Percentiles rank a stretch among this genome's conserved stretches.
phyloP scores from a whole-genome alignment of 2,329 filamentous ascomycete species.

The Fusarium luffae region DNA sequence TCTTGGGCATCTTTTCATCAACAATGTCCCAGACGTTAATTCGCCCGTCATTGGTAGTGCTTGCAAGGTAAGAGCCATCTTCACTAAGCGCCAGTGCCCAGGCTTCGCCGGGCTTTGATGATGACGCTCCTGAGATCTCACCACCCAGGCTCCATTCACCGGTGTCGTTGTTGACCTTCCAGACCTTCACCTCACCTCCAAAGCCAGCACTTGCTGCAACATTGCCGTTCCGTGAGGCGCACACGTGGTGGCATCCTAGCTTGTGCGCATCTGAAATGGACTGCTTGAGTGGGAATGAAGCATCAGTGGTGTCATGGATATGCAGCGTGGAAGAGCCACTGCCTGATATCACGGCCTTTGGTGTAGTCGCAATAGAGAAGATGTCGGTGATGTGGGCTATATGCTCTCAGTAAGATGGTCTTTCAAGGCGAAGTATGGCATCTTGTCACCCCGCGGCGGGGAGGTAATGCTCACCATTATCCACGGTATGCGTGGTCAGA shows the following conservation, averaged over 20 bases:
- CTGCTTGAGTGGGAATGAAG: conserved; percentile 81
- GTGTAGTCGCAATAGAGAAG: conserved; percentile 82
- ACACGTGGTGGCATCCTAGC: conserved; percentile 91
- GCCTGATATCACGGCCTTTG: conserved; percentile 79
- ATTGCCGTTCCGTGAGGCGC: conserved; percentile 74
- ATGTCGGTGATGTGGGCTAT: conserved; percentile 86
- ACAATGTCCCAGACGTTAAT: conserved; percentile 87
- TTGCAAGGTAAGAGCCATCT: conserved; percentile 86
- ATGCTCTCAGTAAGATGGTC: conserved; percentile 31
- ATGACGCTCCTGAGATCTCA: conserved; percentile 57
- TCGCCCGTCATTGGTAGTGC: conserved; percentile 86
- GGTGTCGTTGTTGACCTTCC: conserved; percentile 70
- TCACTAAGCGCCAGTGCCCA: conserved; percentile 91
- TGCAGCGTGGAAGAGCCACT: conserved; percentile 86
- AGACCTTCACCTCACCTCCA: conserved; percentile 87
- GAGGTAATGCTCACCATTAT: conserved; percentile 73
- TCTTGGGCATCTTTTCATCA: conserved; percentile 68
- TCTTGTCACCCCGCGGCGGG: conserved; percentile 41
- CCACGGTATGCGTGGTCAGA: conserved; percentile 89
- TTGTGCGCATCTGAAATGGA: conserved; percentile 83
- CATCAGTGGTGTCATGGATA: conserved; percentile 77
- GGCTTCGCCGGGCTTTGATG: conserved; percentile 74
- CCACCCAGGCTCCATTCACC: conserved; percentile 61
- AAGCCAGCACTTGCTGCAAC: conserved; percentile 88
- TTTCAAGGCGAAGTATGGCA: conserved; percentile 20